Base-by-base conservation (phyloP, 345 rosid genomes). In the Gossypium raimondii region DNA sequence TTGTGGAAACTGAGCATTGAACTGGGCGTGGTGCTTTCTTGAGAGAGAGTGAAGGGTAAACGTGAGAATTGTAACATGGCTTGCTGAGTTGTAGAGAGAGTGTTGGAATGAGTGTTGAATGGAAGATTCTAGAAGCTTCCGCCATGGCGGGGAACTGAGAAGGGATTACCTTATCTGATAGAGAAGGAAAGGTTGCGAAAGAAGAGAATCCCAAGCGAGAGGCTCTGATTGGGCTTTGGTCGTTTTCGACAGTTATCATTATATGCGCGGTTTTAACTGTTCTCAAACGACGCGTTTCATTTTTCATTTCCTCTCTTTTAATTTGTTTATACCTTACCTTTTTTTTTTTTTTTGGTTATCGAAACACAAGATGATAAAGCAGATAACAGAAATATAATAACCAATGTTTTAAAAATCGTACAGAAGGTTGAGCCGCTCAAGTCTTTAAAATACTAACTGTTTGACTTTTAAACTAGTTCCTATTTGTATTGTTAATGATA, bases 71-170 rank as follows among this genome's bases (percentile, higher is more conserved):
- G 55, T 20, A 3, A 7, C 67, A 78, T 20, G 78, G 81, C 18
- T 84, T 84, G 73, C 45, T 27, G 73, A 27, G 24, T 25, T 78
- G 83, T 11, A 82, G 77, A 70, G 85, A 72, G 78, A 84, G 83
- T 17, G 87, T 2, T 10, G 92, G 87, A 18, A 85, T 65, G 76
- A 86, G 84, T 1, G 87, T 78, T 7, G 89, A 72, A 3, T 86
- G 92, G 72, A 91, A 69, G 55, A 81, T 80, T 78, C 80, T 86
- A 2, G 87, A 84, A 80, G 86, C 85, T 85, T 89, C 89, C 22
- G 92, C 88, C 97, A 91, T 89, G 79, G 87, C 73, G 61, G 61
- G 24, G 67, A 73, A 76, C 70, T 67, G 67, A 13, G 79, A 71
- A 76, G 67, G 81, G 73, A 25, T 61, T 72, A 25, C 73, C 76